Evolutionary conservation across 192 early-diverging fungal species (phyloP).

Genomic region (Coemansia erecta): DNA sequence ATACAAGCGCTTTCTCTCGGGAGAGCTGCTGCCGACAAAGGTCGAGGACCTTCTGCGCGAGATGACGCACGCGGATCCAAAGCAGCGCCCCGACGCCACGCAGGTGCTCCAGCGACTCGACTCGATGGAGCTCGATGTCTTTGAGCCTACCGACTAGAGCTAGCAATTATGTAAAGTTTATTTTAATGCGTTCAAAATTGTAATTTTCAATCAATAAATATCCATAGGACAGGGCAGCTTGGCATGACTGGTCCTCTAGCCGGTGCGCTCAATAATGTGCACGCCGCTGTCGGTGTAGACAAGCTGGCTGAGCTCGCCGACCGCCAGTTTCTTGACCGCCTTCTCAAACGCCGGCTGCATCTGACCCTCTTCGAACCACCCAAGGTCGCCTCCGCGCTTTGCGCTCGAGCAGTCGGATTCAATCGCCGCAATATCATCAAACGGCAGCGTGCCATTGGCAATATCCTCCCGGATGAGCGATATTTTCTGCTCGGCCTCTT

Average conservation of each 20-base stretch:
- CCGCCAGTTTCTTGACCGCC: conserved; percentile 77
- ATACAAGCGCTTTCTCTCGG: conserved; percentile 43
- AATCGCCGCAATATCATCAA: conserved; percentile 70
- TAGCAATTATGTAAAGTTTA: conserved; percentile 2
- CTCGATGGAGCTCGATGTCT: conserved; percentile 43
- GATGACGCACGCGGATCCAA: conserved; percentile 44
- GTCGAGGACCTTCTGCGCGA: conserved; percentile 37
- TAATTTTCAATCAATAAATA: too few species aligned
- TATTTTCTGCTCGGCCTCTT: conserved; percentile 79
- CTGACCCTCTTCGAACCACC: conserved; percentile 78
- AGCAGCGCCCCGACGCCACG: conserved; percentile 36
- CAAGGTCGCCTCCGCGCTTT: conserved; percentile 83
- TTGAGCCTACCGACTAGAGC: conserved; percentile 19
- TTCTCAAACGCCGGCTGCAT: conserved; percentile 94
- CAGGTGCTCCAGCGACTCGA: conserved; percentile 38
- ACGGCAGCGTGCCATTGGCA: conserved; percentile 56
- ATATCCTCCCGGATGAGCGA: conserved; percentile 66
- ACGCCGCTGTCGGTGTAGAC: conserved; percentile 90
- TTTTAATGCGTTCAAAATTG: too few species aligned
- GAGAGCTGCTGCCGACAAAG: conserved; percentile 34
- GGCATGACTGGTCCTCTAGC: conserved; percentile 58
- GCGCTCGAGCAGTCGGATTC: conserved; percentile 94
- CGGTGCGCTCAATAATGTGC: conserved; percentile 90
- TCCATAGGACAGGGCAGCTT: too few species aligned
- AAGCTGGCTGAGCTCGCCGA: conserved; percentile 78